Evolutionary conservation across 371 early-diverging fungal genomes (phyloP).

Genomic region (Funneliformis caledonium): DNA sequence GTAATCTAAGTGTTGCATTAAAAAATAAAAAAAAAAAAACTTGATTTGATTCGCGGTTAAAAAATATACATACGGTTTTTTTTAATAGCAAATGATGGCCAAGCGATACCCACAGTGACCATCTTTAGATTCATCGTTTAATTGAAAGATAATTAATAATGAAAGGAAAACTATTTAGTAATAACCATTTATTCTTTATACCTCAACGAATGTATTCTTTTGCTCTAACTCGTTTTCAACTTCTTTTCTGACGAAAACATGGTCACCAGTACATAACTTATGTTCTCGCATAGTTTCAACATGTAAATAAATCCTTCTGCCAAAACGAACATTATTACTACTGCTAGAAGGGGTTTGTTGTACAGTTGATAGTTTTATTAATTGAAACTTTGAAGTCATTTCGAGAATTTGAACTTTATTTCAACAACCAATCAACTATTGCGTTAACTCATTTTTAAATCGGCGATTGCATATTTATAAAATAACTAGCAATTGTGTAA

Average conservation of each 20-base stretch:
- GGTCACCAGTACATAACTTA: constrained; percentile 58
- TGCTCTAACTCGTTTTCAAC: constrained; percentile 26
- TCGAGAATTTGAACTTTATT: not conserved
- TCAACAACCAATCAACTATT: too few relatives aligned
- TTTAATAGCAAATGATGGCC: constrained; percentile 53
- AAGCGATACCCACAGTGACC: constrained; percentile 51
- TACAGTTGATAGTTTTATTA: not conserved
- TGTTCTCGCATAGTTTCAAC: constrained; percentile 56
- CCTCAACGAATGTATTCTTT: not conserved
- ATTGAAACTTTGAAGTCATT: too few relatives aligned
- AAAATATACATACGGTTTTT: constrained; percentile 43
- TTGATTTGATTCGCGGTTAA: not conserved
- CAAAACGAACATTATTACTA: not conserved
- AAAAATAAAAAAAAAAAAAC: not conserved
- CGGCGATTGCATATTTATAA: too few relatives aligned
- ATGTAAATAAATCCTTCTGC: constrained; percentile 50
- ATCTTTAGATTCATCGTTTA: not conserved
- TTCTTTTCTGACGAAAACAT: constrained; percentile 50
- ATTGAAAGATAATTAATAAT: not conserved
- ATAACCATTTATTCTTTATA: constrained; percentile 31
- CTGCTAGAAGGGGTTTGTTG: not conserved
- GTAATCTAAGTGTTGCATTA: not conserved
- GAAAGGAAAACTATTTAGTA: not conserved
- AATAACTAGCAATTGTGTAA: too few relatives aligned
- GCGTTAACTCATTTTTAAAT: too few relatives aligned